Percentiles rank a stretch among this genome's conserved stretches.
phyloP scores from a whole-genome alignment of 805 yeast species.

The Komagataella populi region DNA sequence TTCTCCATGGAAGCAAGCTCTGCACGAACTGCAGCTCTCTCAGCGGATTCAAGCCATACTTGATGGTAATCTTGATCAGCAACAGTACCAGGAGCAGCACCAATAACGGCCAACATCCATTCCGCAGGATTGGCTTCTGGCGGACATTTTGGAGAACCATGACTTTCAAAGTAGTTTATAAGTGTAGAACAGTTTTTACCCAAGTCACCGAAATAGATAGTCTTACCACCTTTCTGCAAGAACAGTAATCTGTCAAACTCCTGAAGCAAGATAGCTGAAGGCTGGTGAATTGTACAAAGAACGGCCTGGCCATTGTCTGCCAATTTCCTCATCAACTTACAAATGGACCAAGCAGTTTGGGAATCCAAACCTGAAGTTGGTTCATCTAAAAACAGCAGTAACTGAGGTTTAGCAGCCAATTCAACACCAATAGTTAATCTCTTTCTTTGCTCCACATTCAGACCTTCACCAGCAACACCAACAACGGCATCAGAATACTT shows the following conservation, averaged over 20 bases:
- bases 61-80: constrained; percentile 61
- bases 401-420: constrained; percentile 38
- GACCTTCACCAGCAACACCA: constrained; percentile 35
- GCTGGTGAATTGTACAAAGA: constrained; percentile 71
- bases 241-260: constrained; percentile 69
- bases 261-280: constrained; percentile 66
- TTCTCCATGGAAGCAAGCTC: constrained; percentile 55
- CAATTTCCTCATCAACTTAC: constrained; percentile 35
- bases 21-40: constrained; percentile 38
- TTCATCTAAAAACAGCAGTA: constrained; percentile 43
- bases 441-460: constrained; percentile 43
- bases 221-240: constrained; percentile 56
- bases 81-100: constrained; percentile 73
- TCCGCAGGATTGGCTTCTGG: constrained; percentile 70
- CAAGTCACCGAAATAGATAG: constrained; percentile 65
- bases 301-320: constrained; percentile 42
- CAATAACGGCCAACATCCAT: constrained; percentile 83
- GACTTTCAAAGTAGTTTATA: constrained; percentile 49
- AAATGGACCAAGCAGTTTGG: constrained; percentile 47
- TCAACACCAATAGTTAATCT: constrained; percentile 44
- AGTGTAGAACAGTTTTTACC: constrained; percentile 42
- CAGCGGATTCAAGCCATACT: constrained; percentile 64
- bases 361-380: constrained; percentile 51
- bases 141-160: constrained; percentile 60
- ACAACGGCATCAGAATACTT: constrained; percentile 42